Base-by-base conservation (phyloP, 2,329 filamentous ascomycete genomes). In the Paracoccidioides brasiliensis region DNA sequence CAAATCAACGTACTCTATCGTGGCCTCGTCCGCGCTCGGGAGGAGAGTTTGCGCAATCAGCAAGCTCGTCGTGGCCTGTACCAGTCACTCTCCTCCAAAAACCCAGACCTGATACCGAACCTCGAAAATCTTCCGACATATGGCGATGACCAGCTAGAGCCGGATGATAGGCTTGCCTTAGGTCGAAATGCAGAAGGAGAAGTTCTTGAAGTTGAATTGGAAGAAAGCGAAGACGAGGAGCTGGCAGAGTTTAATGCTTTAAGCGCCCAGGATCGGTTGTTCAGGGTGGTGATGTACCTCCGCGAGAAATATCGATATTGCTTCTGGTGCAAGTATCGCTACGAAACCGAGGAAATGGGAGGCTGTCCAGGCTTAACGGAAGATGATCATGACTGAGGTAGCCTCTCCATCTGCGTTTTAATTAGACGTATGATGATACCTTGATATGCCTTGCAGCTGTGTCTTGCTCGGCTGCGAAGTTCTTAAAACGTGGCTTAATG, bases 301-400 rank as follows among this genome's bases (percentile, higher is more conserved):
- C 80, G 93, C 41, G 75, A 82, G 51, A 79, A 80, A 65, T 81
- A 89, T 65, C 72, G 77, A 46, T 98, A 98, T 68, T 98, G 93
- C 73, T 95, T 96, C 68, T 98, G 90, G 87, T 98, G 93, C 72
- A 97, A 96, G 69, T 86, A 80, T 70, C 76, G 76, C 53, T 98
- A 96, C 68, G 80, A 83, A 37, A 67, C 68, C 15, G 62, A 63
- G 0, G 83, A 89, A 64, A 84, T 96, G 85, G 88, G 93, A 10
- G 90, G 88, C 0, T 98, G 93, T 75, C 91, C 93, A 0, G 93
- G 93, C 0, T 55, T 84, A 40, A 86, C 83, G 0, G 93, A 96
- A 70, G 90, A 95, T 65, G 90, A 96, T 64, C 81, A 84, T 66
- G 81, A 81, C 62, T 84, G 67, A 80, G 32, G 12, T 8, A 38